Conservation (phyloP, 1,284 basidiomycete genomes). For the Ganoderma leucocontextum region DNA sequence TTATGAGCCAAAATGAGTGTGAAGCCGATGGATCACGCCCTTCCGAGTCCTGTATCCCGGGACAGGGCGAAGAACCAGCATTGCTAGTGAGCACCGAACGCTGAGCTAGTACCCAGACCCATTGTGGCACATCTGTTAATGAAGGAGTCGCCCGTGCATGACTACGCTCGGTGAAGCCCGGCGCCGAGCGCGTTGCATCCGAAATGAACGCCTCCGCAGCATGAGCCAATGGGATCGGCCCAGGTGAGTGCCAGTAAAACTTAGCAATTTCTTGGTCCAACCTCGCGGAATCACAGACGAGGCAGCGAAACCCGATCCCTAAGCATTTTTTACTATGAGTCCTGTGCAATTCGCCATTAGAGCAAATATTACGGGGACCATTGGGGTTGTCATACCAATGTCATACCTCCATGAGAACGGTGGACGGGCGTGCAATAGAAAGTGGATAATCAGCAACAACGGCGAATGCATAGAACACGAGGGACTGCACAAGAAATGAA, state of each 20-base stretch:
- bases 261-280: not conserved
- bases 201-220: constrained; percentile 27
- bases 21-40: constrained; percentile 6
- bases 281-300: not conserved
- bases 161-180: constrained; percentile 12
- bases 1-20: constrained; percentile 8
- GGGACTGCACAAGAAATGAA: constrained; percentile 10
- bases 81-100: not conserved
- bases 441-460: constrained; percentile 9
- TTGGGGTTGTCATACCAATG: not conserved
- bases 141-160: constrained; percentile 13
- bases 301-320: not conserved
- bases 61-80: constrained; percentile 3
- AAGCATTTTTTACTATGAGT: not conserved
- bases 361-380: not conserved
- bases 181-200: constrained; percentile 16
- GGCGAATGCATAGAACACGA: constrained; percentile 11
- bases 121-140: constrained; percentile 12
- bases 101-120: constrained; percentile 7
- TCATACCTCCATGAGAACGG: constrained; percentile 7
- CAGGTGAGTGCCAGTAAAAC: not conserved
- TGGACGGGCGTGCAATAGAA: not conserved
- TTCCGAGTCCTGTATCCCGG: not conserved
- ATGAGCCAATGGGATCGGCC: not conserved
- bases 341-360: not conserved